phyloP scores from a whole-genome alignment of 2,329 filamentous ascomycete species.

The Calcarisporium arbuscula region DNA sequence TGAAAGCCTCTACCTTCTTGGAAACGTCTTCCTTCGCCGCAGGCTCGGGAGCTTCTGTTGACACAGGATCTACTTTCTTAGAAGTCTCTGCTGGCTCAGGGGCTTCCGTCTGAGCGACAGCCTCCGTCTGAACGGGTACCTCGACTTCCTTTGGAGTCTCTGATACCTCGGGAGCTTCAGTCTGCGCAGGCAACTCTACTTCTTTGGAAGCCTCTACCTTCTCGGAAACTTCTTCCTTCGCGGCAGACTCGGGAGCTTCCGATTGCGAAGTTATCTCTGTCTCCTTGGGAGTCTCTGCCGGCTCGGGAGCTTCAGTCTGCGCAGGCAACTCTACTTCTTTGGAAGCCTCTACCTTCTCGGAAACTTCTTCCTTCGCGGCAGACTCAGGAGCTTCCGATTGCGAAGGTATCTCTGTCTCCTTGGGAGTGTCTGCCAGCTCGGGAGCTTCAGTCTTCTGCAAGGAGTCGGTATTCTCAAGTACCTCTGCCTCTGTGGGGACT shows the following conservation, averaged over 20 bases:
- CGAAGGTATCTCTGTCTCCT: background rate
- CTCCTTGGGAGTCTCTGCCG: background rate
- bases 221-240: constrained; percentile 1
- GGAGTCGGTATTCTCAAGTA: too few species aligned
- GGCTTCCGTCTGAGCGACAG: constrained; percentile 1
- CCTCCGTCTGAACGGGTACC: background rate
- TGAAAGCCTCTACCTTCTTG: background rate
- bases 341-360: background rate
- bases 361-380: constrained; percentile 1
- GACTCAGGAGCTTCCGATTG: constrained; percentile 1
- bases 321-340: constrained; percentile 3
- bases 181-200: constrained; percentile 1
- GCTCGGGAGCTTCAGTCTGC: background rate
- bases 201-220: constrained; percentile 1
- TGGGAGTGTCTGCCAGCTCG: too few species aligned
- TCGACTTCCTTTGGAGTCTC: constrained; percentile 3
- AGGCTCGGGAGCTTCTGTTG: background rate
- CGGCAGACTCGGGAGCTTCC: constrained; percentile 1
- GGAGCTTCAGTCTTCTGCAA: background rate
- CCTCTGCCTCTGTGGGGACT: background rate
- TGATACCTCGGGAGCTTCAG: background rate
- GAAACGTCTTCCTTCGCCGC: constrained; percentile 2
- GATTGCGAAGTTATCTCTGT: background rate
- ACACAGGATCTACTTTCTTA: constrained; percentile 3
- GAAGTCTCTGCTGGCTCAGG: background rate